Percentiles rank a stretch among this genome's conserved stretches.
Conservation (phyloP, 352 stramenopile genomes). For the Globisporangium heterothallicum region DNA sequence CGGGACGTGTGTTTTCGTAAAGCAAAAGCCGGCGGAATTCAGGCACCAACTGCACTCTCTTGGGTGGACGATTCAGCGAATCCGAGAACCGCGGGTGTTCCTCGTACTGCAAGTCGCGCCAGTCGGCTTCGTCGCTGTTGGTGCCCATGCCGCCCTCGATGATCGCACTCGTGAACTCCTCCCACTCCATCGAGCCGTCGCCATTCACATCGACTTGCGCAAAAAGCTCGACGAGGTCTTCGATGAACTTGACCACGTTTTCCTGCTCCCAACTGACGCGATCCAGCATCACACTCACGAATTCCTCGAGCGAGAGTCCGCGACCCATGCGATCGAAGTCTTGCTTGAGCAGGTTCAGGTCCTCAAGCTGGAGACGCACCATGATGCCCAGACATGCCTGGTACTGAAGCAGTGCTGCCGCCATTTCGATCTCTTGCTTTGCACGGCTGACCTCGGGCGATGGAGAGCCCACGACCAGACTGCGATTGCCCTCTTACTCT, state of each 20-base stretch:
- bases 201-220: constrained; percentile 74
- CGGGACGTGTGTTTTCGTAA: constrained; percentile 54
- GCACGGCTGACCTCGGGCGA: too few species aligned
- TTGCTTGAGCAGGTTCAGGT: constrained; percentile 51
- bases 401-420: constrained; percentile 61
- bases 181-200: constrained; percentile 77
- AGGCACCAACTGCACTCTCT: constrained; percentile 45
- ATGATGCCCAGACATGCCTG: constrained; percentile 77
- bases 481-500: too few species aligned
- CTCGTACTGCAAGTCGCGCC: constrained; percentile 70
- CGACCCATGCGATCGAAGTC: constrained; percentile 59
- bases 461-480: too few species aligned
- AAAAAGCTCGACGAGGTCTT: constrained; percentile 77
- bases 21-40: constrained; percentile 60
- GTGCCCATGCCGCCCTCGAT: constrained; percentile 75
- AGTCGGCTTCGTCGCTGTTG: constrained; percentile 30
- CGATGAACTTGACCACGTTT: constrained; percentile 54
- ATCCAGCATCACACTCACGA: constrained; percentile 71
- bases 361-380: constrained; percentile 66
- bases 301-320: constrained; percentile 51
- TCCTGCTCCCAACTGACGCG: constrained; percentile 51
- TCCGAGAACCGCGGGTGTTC: constrained; percentile 53
- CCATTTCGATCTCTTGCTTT: constrained; percentile 22
- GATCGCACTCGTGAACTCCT: constrained; percentile 79
- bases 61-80: constrained; percentile 43